Base-by-base conservation (phyloP, 164 flowering plant species). In the Dillenia suffruticosa region DNA sequence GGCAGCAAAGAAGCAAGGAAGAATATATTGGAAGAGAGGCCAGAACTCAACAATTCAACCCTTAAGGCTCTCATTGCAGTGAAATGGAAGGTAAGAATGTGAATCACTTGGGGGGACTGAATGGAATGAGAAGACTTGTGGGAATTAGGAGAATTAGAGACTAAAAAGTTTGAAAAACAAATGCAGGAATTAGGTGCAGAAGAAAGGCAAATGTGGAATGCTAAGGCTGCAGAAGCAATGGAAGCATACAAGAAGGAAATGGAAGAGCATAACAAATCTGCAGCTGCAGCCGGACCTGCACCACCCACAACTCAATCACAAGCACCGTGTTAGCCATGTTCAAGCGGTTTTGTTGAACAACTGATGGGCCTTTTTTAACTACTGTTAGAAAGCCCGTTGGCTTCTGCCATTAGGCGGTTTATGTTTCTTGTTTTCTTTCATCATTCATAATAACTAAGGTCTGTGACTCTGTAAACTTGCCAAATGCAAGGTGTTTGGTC, bases 181-280 rank as follows among this genome's bases (percentile, higher is more conserved):
- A 16, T 58, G 51, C 26, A 85, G 94, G 96, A 94, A 73, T 26
- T 94, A 59, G 68, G 66, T 56, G 87, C 84, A 32, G 84, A 77
- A 61, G 97, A 84, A 67, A 89, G 67, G 70, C 76, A 80, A 65
- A 26, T 72, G 6, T 90, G 96, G 92, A 90, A 82, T 60, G 71
- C 63, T 3, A 80, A 76, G 72, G 96, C 96, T 11, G 85, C 89
- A 17, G 77, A 70, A 55, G 81, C 90, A 9, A 86, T 87, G 98
- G 91, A 80, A 52, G 83, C 70, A 9, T 86, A 93, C 85, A 90
- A 89, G 74, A 87, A 83, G 69, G 96, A 85, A 63, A 9, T 93
- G 77, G 94, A 87, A 68, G 97, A 70, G 12, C 88, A 93, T 73
- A 90, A 81, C 68, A 86, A 83, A 63, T 59, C 70, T 47, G 58